Evolutionary conservation across 352 stramenopile genomes (phyloP).

Genomic region (Globisporangium sylvaticum): DNA sequence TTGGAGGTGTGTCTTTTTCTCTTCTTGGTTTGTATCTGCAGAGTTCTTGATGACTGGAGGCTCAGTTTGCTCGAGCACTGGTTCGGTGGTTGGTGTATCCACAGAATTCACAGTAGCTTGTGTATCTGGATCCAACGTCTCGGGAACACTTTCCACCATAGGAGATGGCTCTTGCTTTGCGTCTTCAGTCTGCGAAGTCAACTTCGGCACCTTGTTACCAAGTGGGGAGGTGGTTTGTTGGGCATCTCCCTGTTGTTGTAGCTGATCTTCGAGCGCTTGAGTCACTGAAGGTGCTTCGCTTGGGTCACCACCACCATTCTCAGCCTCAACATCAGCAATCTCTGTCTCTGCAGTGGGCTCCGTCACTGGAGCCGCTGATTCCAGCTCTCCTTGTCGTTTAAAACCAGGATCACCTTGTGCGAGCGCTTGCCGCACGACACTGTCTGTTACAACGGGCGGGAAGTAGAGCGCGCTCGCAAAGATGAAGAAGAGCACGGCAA

Average conservation of each 20-base stretch:
- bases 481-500: conserved; percentile 44
- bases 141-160: background rate
- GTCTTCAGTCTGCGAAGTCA: background rate
- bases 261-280: background rate
- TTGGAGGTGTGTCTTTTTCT: conserved; percentile 9
- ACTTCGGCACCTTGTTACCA: background rate
- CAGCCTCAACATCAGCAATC: background rate
- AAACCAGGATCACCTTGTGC: conserved; percentile 27
- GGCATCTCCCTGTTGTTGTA: background rate
- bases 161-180: background rate
- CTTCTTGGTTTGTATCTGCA: background rate
- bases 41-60: background rate
- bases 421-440: conserved; percentile 33
- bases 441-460: conserved; percentile 27
- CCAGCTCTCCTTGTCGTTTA: background rate
- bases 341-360: background rate
- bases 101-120: background rate
- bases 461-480: conserved; percentile 53
- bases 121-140: background rate
- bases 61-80: background rate
- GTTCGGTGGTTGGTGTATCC: background rate
- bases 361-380: background rate
- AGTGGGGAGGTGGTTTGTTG: background rate
- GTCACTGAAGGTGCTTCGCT: background rate
- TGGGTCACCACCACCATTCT: background rate